Base-by-base conservation (phyloP, 495 filamentous ascomycete species). In the Lasiosphaeria miniovina region DNA sequence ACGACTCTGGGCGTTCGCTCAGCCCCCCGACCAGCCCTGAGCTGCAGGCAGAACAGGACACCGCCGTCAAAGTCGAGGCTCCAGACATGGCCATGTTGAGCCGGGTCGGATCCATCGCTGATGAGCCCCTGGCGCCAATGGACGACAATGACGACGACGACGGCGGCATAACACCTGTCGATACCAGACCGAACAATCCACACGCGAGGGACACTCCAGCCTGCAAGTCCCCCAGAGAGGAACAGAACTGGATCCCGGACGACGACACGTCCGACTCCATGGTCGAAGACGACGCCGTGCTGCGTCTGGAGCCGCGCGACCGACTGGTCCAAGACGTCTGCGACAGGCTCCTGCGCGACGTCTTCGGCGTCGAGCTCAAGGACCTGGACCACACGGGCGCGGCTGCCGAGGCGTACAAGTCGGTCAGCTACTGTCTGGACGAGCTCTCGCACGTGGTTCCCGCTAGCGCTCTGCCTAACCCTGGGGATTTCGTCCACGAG, bases 401-500 rank as follows among this genome's bases (percentile, higher is more conserved):
- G 1, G 61, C 51, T 12, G 52, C 58, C 8, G 62, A 49, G 2
- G 66, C 57, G 3, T 69, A 61, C 14, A 46, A 66, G 15, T 57
- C 62, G 4, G 57, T 71, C 52, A 58, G 60, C 17, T 63, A 68
- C 45, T 71, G 61, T 45, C 52, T 72, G 12, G 64, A 65, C 2
- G 68, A 71, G 56, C 60, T 72, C 0, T 64, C 62, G 3, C 52
- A 53, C 38, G 58, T 72, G 9, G 51, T 69, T 33, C 49, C 54
- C 5, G 50, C 60, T 43, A 61, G 54, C 34, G 50, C 46, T 11
- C n/a, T 54, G 4, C 10, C 53, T 38, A 34, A 9, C 11, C 55
- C 49, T 14, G 11, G 48, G 46, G 41, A 41, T 11, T 36, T 48
- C n/a, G 14, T 55, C 33, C 40, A 58, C n/a, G 61, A 65, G 33